Evolutionary conservation across 805 yeast species (phyloP), one percentile per base, ranked within the genome.

Genomic region (Lipomyces yamadae): DNA sequence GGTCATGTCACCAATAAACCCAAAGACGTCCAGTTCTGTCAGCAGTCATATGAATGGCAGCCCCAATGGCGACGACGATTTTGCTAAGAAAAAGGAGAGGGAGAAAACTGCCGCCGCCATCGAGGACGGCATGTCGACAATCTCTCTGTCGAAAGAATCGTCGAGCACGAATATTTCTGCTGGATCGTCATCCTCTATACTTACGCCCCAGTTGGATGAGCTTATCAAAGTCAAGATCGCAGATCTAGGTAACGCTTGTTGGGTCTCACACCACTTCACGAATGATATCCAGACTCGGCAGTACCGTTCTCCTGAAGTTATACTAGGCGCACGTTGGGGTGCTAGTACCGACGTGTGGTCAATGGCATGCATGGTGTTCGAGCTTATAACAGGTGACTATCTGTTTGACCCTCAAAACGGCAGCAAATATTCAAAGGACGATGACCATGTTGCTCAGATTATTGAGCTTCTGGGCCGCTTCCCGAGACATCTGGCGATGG

Each of bases 271-370:
- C 60, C 97, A 92, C 76, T 91, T 89, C 78, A 90, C 97, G 3
- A 86, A 91, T 76, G 93, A 91, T 70, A 91, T 92, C 68, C 97
- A 92, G 78, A 92, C 98, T 0, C 83, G 98, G 57, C 97, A 92
- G 76, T 92, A 92, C 77, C 82, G 99, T 56, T 86, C 97, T 0
- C 98, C 98, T 0, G 99, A 94, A 74, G 90, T 89, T 4, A 78
- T 90, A 15, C 73, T 90, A 24, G 95, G 96, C 0, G 85, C 90
- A 8, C 82, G 85, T 39, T 95, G 99, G 99, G 99, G 99, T 0
- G 92, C 97, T 61, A 87, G 94, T 63, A 88, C 96, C 0, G 99
- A 95, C 78, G 84, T 94, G 58, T 95, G 99, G 99, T 90, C 97
- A n/a, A 82, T 90, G 73, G 98, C 96, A 0, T 93, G 98, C 79